phyloP scores from a whole-genome alignment of 192 early-diverging fungal species.

The Coemansia sp. region DNA sequence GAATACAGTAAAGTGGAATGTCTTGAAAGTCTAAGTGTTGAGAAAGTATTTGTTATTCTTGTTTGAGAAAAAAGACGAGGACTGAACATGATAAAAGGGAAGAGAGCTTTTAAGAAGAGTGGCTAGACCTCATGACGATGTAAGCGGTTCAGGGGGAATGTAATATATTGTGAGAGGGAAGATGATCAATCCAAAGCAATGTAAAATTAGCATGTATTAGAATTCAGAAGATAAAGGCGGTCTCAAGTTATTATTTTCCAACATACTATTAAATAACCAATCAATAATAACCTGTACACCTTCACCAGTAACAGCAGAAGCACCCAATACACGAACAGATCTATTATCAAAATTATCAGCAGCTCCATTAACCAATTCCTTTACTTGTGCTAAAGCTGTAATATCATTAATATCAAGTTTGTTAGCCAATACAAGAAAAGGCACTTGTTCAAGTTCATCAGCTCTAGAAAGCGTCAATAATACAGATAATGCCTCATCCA shows the following conservation, averaged over 20 bases:
- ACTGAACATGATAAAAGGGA: too few relatives aligned
- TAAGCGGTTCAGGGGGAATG: too few relatives aligned
- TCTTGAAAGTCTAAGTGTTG: too few relatives aligned
- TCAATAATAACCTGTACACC: slow-evolving; percentile 87
- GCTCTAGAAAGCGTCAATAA: slow-evolving; percentile 60
- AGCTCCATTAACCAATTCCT: slow-evolving; percentile 89
- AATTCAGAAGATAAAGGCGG: not conserved
- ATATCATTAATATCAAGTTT: slow-evolving; percentile 84
- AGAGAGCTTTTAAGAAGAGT: too few relatives aligned
- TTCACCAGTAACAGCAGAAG: slow-evolving; percentile 53
- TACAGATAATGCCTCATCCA: slow-evolving; percentile 50
- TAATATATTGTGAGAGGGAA: too few relatives aligned
- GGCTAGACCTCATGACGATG: too few relatives aligned
- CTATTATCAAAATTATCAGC: slow-evolving; percentile 79
- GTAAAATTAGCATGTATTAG: too few relatives aligned
- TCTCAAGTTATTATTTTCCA: slow-evolving; percentile 59
- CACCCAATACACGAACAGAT: slow-evolving; percentile 78
- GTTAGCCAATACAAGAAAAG: slow-evolving; percentile 91
- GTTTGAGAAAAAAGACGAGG: too few relatives aligned
- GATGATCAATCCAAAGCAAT: too few relatives aligned
- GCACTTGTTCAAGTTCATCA: slow-evolving; percentile 76
- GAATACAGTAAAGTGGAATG: not conserved
- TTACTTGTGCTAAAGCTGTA: slow-evolving; percentile 73
- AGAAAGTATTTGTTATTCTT: too few relatives aligned
- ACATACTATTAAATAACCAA: slow-evolving; percentile 82